A percentile compares a stretch with the other conserved stretches of the same genome.
Evolutionary conservation across 2,329 filamentous ascomycete species (phyloP).

Genomic region (Colletotrichum sansevieriae): DNA sequence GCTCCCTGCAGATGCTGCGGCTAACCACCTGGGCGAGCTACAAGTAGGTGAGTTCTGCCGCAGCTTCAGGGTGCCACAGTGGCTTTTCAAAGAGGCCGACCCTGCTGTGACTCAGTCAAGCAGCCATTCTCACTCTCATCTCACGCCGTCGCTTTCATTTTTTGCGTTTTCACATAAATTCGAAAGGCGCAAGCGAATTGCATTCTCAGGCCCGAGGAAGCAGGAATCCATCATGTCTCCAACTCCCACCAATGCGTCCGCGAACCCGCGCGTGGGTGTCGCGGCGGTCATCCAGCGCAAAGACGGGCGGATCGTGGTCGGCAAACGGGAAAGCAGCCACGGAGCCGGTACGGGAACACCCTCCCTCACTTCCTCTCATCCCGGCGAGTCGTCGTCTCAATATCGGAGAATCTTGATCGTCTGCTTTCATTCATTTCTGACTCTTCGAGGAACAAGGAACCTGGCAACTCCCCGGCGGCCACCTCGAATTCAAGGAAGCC

Average conservation of each 20-base stretch:
- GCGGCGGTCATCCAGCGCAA: constrained; percentile 59
- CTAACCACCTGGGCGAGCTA: no score
- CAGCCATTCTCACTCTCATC: no score
- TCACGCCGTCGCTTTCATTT: no score
- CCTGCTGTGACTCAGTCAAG: no score
- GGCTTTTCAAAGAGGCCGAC: no score
- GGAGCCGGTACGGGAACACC: constrained; percentile 56
- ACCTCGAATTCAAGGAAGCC: constrained; percentile 78
- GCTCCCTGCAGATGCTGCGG: no score
- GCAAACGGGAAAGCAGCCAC: constrained; percentile 62
- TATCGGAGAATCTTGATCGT: fast-evolving
- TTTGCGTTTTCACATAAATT: no score
- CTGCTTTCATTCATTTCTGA: background rate
- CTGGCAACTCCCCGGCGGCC: constrained; percentile 79
- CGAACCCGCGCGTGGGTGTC: constrained; percentile 61
- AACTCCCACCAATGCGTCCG: background rate
- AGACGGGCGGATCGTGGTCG: constrained; percentile 60
- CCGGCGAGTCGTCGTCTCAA: background rate
- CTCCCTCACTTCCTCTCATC: background rate
- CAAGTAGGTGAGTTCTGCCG: no score
- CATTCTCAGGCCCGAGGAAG: no score
- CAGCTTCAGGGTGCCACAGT: no score
- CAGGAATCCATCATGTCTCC: background rate
- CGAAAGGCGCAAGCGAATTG: no score
- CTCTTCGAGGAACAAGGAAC: constrained; percentile 58